Base-by-base conservation (phyloP, 2,329 filamentous ascomycete species). In the Microdochium paspali region DNA sequence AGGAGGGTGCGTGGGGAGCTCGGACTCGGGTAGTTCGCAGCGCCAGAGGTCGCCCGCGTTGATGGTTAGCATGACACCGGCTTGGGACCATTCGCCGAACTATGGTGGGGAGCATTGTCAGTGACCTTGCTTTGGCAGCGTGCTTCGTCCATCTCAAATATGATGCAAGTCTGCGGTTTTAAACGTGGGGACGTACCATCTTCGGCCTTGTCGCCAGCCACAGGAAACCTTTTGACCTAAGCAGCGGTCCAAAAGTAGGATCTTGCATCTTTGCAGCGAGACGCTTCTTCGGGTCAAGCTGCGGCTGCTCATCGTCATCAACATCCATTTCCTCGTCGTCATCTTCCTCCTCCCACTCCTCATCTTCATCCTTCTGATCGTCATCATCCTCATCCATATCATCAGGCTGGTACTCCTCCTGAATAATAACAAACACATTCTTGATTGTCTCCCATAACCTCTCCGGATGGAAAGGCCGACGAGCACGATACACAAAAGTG, bases 401-500 rank as follows among this genome's bases (percentile, higher is more conserved):
- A 0, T 67, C 62, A 1, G 67, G 65, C 0, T 58, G 58, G 15
- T 71, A 62, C 52, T 73, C 71, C 31, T 71, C 62, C 45, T 76
- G 72, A 5, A 76, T 60, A 31, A 76, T 72, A 26, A 60, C 49
- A 31, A 77, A 77, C 52, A 74, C 74, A 50, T 75, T 66, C 26
- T 71, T 66, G 1, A 76, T 51, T 20, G 72, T 56, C 0, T 61
- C 58, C 63, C 67, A 77, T 0, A 77, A 63, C 0, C 72, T 59
- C 2, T 60, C 59, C 0, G 74, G 74, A 35, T 77, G 70, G 47
- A 77, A 76, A 0, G 80, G 80, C 1, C 76, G 67, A 7, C 77
- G 69, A 0, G 79, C 75, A 1, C 72, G 69, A 59, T 88, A 88
- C 12, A 88, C 79, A 53, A 86, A 86, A 58, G 79, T 87, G 30